Base-by-base conservation (phyloP, 257 asterid species). In the Forsythia viridissima region DNA sequence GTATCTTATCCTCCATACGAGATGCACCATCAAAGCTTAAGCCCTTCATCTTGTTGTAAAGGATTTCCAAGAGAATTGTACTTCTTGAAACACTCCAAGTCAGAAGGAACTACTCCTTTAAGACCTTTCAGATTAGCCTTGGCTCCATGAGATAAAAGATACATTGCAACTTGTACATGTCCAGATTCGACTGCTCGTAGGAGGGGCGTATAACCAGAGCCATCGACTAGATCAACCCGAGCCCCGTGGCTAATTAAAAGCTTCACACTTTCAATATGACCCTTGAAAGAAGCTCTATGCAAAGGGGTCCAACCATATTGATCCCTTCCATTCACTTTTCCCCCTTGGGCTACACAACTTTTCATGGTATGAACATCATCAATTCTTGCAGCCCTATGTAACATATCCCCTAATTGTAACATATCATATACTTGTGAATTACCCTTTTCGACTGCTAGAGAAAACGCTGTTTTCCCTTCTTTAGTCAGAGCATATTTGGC, bases 301-400 rank as follows among this genome's bases (percentile, higher is more conserved):
- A 93, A 72, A 15, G 96, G 88, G 0, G 87, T 88, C 98, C 97
- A 93, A 1, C 96, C 98, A 42, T 92, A 92, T 67, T 92, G 96
- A 80, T 93, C 98, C 44, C 68, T 75, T 1, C 90, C 91, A 10
- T 91, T 85, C 41, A 87, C 91, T 38, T 85, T 80, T 2, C 92
- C 92, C 43, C 97, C 96, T 38, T 84, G 85, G 1, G 83, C 88
- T 42, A 93, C n/a, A 9, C 89, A 87, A 11, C 83, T 85, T 84
- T 83, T 86, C 66, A 91, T 85, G 8, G 80, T 30, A 66, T 83
- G 86, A 41, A 83, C 85, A 41, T 89, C 96, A 16, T 84, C 87
- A 4, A 73, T 42, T 18, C 88, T 68, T 2, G 98, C 96, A 0
- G 93, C 93, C 48, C 86, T 75, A 0, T 92, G 97, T 82, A 93